These are phyloP conservation scores for Pascua sp. DNA, from an alignment of 1,284 basidiomycete genomes.

Conservation along the genomic window DNA sequence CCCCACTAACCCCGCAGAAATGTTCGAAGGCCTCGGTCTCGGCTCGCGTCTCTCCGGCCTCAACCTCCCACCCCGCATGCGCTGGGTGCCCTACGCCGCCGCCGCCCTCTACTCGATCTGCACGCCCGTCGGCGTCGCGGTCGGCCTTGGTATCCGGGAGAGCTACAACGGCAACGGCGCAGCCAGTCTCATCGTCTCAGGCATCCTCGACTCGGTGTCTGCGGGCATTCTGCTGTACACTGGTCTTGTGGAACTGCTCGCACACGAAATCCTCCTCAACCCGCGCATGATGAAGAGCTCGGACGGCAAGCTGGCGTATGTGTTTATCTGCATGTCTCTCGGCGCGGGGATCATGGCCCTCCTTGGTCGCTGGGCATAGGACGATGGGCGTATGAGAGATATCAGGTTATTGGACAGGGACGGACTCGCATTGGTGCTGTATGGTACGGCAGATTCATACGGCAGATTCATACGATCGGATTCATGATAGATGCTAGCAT, in stretches of 20 bases:
- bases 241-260: conserved; percentile 81
- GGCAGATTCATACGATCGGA: too few relatives aligned
- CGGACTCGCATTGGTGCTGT: too few relatives aligned
- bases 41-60: conserved; percentile 74
- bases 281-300: conserved; percentile 71
- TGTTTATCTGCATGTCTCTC: conserved; percentile 67
- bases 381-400: too few relatives aligned
- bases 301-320: conserved; percentile 63
- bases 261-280: conserved; percentile 89
- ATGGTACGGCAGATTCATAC: too few relatives aligned
- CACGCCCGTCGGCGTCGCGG: conserved; percentile 64
- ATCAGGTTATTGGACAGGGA: too few relatives aligned
- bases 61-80: conserved; percentile 59
- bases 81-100: conserved; percentile 62
- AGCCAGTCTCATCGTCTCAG: conserved; percentile 73
- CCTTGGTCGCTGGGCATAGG: conserved; percentile 77
- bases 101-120: conserved; percentile 71
- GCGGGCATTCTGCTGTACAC: conserved; percentile 89
- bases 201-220: conserved; percentile 78
- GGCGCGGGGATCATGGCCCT: conserved; percentile 81
- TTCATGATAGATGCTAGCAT: too few relatives aligned
- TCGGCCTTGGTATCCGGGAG: conserved; percentile 74
- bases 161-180: conserved; percentile 76
- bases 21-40: conserved; percentile 85
- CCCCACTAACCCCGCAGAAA: conserved; percentile 51